Evolutionary conservation across 2,329 filamentous ascomycete species (phyloP), one percentile per base, ranked within the genome.

Genomic region (Nemania bipapillata): DNA sequence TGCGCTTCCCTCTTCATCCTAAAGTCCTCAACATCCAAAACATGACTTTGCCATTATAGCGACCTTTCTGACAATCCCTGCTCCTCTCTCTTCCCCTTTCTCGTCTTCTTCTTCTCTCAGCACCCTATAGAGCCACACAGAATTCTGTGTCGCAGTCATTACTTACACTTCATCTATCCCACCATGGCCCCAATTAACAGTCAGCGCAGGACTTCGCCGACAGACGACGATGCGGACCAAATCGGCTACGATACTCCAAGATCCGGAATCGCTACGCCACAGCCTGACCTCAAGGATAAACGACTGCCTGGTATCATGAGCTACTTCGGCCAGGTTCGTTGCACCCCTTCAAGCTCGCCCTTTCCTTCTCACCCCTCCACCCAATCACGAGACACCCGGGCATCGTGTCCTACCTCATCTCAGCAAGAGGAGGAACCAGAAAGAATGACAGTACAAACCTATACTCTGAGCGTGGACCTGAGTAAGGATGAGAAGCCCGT

Each of bases 311-410:
- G 94, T 80, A 97, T 98, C 85, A 91, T 96, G 87, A 96, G 91
- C 86, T 97, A 96, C 87, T 97, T 98, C 88, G 92, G 91, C 85
- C 96, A 99, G 95, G 96, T 99, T 97, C 91, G 96, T 97, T 88
- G 88, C 86, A 89, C 88, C 85, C 89, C 90, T 90, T 87, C 87
- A 86, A 82, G 84, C 80, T 81, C 80, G 76, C 79, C 80, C 74
- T 80, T 78, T 75, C 76, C 79, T 74, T 80, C 79, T 75, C 56
- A 45, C 66, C 77, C 78, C 77, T 79, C 76, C 72, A 76, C 79
- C 79, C 76, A 80, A 80, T 75, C 80, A 78, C 76, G 77, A 76
- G 78, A 79, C 74, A 75, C 79, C 75, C 75, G 77, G 69, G 70
- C 71, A 70, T 75, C 70, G 74, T 77, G 68, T 77, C 76, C 78